These are phyloP conservation scores for Starmerella stigmatis DNA, from an alignment of 805 yeast genomes.

Conservation along the genomic window DNA sequence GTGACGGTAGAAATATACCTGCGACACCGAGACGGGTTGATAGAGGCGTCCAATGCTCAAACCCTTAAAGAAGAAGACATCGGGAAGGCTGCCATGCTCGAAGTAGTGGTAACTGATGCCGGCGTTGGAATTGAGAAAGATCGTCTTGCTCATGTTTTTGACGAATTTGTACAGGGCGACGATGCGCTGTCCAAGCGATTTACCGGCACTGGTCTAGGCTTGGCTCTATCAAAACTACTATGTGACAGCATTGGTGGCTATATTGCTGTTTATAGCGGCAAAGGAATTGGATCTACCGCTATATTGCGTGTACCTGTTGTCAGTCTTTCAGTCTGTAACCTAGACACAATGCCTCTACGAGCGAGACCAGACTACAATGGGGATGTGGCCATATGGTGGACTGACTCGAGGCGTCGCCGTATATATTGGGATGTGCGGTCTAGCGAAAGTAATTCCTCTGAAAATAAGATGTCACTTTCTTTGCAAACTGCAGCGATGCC, in stretches of 20 bases:
- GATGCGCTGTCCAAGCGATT: conserved; percentile 81
- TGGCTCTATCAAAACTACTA: conserved; percentile 77
- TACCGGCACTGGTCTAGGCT: conserved; percentile 93
- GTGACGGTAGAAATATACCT: conserved; percentile 14
- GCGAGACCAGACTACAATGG: neutral
- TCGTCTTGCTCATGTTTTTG: conserved; percentile 74
- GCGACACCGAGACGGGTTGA: neutral
- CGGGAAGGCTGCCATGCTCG: conserved; percentile 29
- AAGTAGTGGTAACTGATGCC: conserved; percentile 70
- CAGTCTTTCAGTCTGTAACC: neutral
- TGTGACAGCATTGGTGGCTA: conserved; percentile 85
- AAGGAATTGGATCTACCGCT: conserved; percentile 25
- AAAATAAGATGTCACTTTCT: neutral
- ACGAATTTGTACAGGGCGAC: conserved; percentile 94
- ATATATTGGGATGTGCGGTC: neutral
- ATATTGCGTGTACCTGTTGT: conserved; percentile 19
- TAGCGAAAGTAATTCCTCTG: too few species aligned
- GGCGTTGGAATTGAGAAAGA: conserved; percentile 87
- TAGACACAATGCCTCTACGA: neutral
- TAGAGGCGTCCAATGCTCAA: neutral
- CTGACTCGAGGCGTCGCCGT: neutral
- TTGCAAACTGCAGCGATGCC: neutral
- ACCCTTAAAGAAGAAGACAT: neutral
- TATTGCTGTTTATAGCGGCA: conserved; percentile 32
- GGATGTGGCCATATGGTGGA: conserved; percentile 7